Base-by-base conservation (phyloP, 169 alveolate genomes). In the Plasmodium adleri region DNA sequence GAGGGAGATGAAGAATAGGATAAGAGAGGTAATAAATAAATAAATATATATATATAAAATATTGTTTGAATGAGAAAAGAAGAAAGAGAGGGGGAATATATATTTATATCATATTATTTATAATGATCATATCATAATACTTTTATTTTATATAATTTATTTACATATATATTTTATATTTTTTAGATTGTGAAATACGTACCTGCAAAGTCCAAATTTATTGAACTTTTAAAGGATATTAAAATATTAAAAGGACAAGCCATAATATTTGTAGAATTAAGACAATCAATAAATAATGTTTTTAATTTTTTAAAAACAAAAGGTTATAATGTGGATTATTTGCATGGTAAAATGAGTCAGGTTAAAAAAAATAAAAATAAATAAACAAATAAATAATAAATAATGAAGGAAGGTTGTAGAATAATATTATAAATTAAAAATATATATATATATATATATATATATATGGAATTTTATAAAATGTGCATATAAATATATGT, bases 321-420 rank as follows among this genome's bases (percentile, higher is more conserved):
- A 17, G 88, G 88, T 24, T 74, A 39, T 60, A 28, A 74, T 17
- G 88, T 59, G 43, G 47, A 74, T 60, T 74, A 74, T 28, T 52
- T 74, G 74, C 88, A 74, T 50, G 88, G 88, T 17, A 74, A 60
- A 17, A 74, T 74, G 88, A 74, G 13, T 45, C 88, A 74, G 73
- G 88, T 74, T 20, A 60, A n/a, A 4, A 28, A 5, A 32, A 32
- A 32, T 5, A 32, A 32, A 5, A 32, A 32, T 5, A 32, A 32
- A 32, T 32, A 32, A 32, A 32, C 5, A 32, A 32, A 32, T 4
- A 3, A 5, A 32, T 32, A 32, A 32, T 32, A 32, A 32, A 32
- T 32, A 32, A 32, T 5, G 45, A 8, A 32, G 45, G 45, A 8
- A 32, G 45, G 45, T 7, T 32, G 45, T 32, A 4, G 45, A 32